These are phyloP conservation scores for Saccharomycopsis sp. DNA, from an alignment of 805 yeast species.

Conservation along the genomic window DNA sequence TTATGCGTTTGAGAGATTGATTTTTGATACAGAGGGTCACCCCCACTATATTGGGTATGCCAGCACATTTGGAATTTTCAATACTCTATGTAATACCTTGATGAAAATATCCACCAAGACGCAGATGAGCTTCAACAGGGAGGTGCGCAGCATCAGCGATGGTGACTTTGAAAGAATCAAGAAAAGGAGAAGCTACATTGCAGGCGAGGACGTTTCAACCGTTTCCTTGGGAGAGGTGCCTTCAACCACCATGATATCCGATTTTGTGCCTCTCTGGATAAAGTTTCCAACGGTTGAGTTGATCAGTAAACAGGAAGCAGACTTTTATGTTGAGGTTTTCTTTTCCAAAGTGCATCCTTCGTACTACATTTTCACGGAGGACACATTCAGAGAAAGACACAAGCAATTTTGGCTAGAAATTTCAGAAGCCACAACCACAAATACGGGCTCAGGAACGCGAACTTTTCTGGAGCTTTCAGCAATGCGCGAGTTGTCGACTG, in stretches of 20 bases:
- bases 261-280: slow-evolving; percentile 10
- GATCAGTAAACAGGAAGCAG: slow-evolving; percentile 30
- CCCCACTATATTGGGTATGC: slow-evolving; percentile 40
- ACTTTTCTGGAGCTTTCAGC: slow-evolving; percentile 10
- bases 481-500: slow-evolving; percentile 17
- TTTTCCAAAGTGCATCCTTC: slow-evolving; percentile 38
- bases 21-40: slow-evolving; percentile 36
- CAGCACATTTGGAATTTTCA: slow-evolving; percentile 37
- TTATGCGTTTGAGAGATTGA: slow-evolving; percentile 10
- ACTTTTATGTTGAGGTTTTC: slow-evolving; percentile 30
- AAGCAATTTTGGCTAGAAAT: slow-evolving; percentile 34
- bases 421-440: slow-evolving; percentile 1
- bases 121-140: slow-evolving; percentile 27
- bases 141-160: slow-evolving; percentile 5
- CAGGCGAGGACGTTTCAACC: not conserved
- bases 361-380: slow-evolving; percentile 33
- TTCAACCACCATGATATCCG: slow-evolving; percentile 8
- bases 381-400: slow-evolving; percentile 29
- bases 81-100: slow-evolving; percentile 35
- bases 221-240: slow-evolving; percentile 11
- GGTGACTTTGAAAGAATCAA: slow-evolving; percentile 18
- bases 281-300: slow-evolving; percentile 34
- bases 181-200: not conserved
- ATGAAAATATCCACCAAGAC: slow-evolving; percentile 30
- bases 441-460: no score